A percentile compares a stretch with the other conserved stretches of the same genome.
Evolutionary conservation across 2,329 filamentous ascomycete genomes (phyloP).

Genomic region (Nothophoma quercina): DNA sequence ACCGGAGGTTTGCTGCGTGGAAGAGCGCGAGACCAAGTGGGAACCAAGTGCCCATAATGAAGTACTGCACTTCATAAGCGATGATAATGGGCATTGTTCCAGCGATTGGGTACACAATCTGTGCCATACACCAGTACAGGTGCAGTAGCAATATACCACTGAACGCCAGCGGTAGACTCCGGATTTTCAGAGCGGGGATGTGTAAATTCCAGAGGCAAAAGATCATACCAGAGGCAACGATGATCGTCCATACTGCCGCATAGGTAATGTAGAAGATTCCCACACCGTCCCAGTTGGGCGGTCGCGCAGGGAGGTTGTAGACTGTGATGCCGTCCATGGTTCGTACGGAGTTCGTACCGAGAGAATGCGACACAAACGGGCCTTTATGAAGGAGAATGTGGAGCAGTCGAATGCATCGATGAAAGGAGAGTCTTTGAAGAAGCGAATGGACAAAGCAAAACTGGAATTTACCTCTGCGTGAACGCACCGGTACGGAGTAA

Average conservation of each 20-base stretch:
- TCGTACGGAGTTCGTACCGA: no score
- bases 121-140: slow-evolving; percentile 28
- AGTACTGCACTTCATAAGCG: slow-evolving; percentile 26
- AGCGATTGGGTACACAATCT: slow-evolving; percentile 24
- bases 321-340: slow-evolving; percentile 20
- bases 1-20: slow-evolving; percentile 25
- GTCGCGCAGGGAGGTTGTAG: slow-evolving; percentile 24
- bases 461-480: neutral
- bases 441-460: neutral
- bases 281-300: slow-evolving; percentile 22
- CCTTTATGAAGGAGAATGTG: neutral
- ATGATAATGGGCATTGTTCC: slow-evolving; percentile 21
- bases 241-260: slow-evolving; percentile 23
- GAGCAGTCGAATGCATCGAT: neutral
- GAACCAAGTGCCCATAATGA: slow-evolving; percentile 29
- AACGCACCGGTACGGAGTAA: neutral
- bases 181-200: slow-evolving; percentile 23
- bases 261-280: slow-evolving; percentile 26
- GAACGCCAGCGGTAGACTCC: slow-evolving; percentile 23
- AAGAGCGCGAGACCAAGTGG: slow-evolving; percentile 31
- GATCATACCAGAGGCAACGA: slow-evolving; percentile 22
- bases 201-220: slow-evolving; percentile 27
- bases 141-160: slow-evolving; percentile 24
- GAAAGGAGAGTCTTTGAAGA: neutral
- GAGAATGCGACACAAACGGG: neutral